Evolutionary conservation across 306 rosid species (phyloP), one percentile per base, ranked within the genome.

Genomic region (Inga oerstediana): DNA sequence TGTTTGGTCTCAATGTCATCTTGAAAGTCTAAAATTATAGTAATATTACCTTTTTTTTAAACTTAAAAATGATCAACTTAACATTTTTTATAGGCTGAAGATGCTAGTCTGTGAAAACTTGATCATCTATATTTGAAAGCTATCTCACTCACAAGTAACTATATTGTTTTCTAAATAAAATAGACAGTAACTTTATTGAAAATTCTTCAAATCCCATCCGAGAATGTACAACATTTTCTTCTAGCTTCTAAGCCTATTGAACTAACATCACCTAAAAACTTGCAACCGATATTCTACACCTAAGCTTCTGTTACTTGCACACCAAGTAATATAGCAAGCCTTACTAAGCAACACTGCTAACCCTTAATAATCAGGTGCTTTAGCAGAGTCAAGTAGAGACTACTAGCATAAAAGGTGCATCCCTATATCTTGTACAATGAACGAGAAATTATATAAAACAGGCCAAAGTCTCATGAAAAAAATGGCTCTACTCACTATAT

Each of bases 171-270:
- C 41, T 32, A 15, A 30, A 32, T 65, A 65, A 65, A 32, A 30
- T 13, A 15, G n/a, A 65, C 43, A 65, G 8, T 5, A 65, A 32
- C 71, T 65, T 5, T 65, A 65, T 30, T 30, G n/a, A 70, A 79
- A 75, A 59, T 45, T 72, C 68, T 66, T 41, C 27, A 20, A 82
- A 67, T 82, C 79, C 41, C 65, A 79, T 79, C 37, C 17, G 41
- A 74, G 70, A 37, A 69, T 82, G 59, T 86, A 86, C 82, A 86
- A 19, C 37, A 19, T 48, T 54, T 58, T 24, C 30, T 61, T 11
- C 49, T 45, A 45, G 49, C 12, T 8, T 45, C 10, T 45, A 45
- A 45, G 14, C 80, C 86, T 82, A 82, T 46, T 4, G 37, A 24
- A 32, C 84, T 59, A 80, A 80, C n/a, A 75, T 35, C 14, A 54